Evolutionary conservation across 305 asterid genomes (phyloP).

Genomic region (Andrographis paniculata): DNA sequence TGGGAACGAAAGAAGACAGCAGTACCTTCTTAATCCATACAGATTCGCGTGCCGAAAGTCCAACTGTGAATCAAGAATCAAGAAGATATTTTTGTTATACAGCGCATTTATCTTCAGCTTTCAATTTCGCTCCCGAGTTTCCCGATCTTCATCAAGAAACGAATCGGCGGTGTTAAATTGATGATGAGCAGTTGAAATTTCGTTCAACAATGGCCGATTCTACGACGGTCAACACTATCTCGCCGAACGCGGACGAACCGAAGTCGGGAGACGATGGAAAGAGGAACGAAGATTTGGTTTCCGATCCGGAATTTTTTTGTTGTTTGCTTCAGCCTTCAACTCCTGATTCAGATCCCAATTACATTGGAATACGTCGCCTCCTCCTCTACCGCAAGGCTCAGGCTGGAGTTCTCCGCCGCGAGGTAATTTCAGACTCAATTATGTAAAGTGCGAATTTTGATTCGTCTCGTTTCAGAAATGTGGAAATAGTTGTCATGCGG

Average conservation of each 20-base stretch:
- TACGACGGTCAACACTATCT: slow-evolving; percentile 30
- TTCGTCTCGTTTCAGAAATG: no score
- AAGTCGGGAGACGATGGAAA: slow-evolving; percentile 24
- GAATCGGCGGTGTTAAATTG: slow-evolving; percentile 9
- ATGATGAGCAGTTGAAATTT: slow-evolving; percentile 23
- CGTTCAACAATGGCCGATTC: slow-evolving; percentile 46
- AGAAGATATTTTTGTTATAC: no score
- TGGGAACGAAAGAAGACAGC: no score
- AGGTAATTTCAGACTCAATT: slow-evolving; percentile 31
- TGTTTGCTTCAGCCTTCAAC: slow-evolving; percentile 89
- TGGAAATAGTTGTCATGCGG: no score
- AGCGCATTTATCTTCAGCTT: background rate
- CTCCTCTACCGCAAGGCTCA: slow-evolving; percentile 79
- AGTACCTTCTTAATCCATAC: no score
- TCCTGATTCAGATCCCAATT: slow-evolving; percentile 66
- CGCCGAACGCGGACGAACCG: slow-evolving; percentile 29
- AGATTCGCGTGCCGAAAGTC: no score
- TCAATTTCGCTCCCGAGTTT: background rate
- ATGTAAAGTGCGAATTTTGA: no score
- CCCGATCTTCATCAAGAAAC: background rate
- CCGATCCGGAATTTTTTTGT: slow-evolving; percentile 76
- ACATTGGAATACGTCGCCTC: slow-evolving; percentile 83
- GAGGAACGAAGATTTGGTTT: slow-evolving; percentile 26
- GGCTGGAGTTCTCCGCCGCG: slow-evolving; percentile 61
- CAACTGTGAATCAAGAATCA: no score